phyloP scores from a whole-genome alignment of 2,329 filamentous ascomycete genomes.

The Stemphylium vesicarium region DNA sequence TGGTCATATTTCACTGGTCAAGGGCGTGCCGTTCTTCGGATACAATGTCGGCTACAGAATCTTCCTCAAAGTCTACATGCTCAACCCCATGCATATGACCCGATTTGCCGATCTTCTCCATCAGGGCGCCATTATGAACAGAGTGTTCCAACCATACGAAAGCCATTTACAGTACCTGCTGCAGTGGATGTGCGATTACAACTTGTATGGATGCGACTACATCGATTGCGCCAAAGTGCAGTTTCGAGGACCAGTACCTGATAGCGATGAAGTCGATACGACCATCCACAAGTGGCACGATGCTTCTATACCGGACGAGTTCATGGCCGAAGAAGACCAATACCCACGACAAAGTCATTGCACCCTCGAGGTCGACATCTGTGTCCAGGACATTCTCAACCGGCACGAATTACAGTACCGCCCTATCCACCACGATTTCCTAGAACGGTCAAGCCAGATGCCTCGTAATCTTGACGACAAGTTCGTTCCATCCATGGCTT shows the following conservation, averaged over 20 bases:
- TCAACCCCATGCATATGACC: conserved; percentile 87
- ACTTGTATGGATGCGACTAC: conserved; percentile 91
- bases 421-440: conserved; percentile 85
- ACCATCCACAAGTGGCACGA: conserved; percentile 79
- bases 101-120: conserved; percentile 84
- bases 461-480: conserved; percentile 68
- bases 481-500: conserved; percentile 91
- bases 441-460: conserved; percentile 71
- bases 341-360: conserved; percentile 86
- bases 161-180: conserved; percentile 89
- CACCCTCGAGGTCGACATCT: conserved; percentile 86
- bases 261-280: conserved; percentile 66
- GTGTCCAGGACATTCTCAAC: conserved; percentile 87
- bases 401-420: conserved; percentile 75
- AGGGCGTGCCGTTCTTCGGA: conserved; percentile 94
- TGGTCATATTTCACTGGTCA: conserved; percentile 87
- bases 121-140: conserved; percentile 86
- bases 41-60: conserved; percentile 90
- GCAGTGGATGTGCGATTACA: conserved; percentile 99
- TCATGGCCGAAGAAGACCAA: conserved; percentile 66
- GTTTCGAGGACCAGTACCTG: conserved; percentile 79
- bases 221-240: conserved; percentile 73
- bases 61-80: conserved; percentile 93
- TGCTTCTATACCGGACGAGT: conserved; percentile 66
- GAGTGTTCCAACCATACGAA: conserved; percentile 87